These are phyloP conservation scores for Astrothelium subdiscretum DNA, from an alignment of 495 filamentous ascomycete species.

Conservation along the genomic window DNA sequence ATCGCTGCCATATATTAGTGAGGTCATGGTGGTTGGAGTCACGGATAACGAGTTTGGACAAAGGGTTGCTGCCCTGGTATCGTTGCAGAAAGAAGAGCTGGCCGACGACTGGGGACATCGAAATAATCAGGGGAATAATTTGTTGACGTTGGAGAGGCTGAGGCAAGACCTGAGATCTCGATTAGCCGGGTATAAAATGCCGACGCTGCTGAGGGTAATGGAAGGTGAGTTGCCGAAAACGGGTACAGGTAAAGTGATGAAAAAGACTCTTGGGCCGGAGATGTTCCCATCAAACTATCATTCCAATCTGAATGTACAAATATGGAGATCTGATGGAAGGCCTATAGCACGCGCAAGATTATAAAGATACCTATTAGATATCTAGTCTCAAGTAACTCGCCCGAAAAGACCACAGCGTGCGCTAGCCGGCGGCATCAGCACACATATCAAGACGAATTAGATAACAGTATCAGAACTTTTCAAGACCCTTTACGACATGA, in stretches of 20 bases:
- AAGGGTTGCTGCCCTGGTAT: conserved; percentile 38
- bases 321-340: conserved; percentile 22
- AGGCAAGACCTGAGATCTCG: conserved; percentile 30
- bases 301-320: conserved; percentile 28
- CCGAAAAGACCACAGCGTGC: too few species aligned
- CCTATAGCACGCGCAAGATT: not conserved
- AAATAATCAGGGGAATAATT: not conserved
- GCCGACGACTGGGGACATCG: not conserved
- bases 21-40: conserved; percentile 38
- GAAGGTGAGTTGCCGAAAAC: conserved; percentile 38
- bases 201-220: conserved; percentile 34
- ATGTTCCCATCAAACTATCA: conserved; percentile 34
- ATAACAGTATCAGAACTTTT: too few species aligned
- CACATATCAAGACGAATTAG: too few species aligned
- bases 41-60: conserved; percentile 37
- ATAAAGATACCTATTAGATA: not conserved
- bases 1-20: conserved; percentile 28
- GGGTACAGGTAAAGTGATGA: conserved; percentile 39
- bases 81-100: conserved; percentile 22
- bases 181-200: conserved; percentile 38
- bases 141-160: conserved; percentile 28
- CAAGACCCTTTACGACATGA: too few species aligned
- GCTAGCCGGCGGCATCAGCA: too few species aligned
- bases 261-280: conserved; percentile 36
- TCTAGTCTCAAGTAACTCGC: too few species aligned